Percentiles rank a stretch among this genome's conserved stretches.
These are phyloP conservation scores for Haplosporangium sp. DNA, from an alignment of 371 early-diverging fungal species.

Conservation along the genomic window DNA sequence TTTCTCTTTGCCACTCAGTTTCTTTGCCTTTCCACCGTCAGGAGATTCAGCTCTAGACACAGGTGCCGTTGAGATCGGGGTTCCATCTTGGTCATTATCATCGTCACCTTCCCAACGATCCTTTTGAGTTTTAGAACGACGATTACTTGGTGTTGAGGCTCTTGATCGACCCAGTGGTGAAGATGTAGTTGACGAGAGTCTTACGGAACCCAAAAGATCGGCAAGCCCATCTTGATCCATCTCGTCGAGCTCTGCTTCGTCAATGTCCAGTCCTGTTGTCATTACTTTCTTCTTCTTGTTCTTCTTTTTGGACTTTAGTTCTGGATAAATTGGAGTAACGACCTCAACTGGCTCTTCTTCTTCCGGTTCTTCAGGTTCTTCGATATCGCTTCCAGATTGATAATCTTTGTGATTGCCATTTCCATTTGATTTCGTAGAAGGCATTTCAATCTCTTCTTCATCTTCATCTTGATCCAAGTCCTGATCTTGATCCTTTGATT, in stretches of 20 bases:
- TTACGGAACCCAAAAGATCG: constrained; percentile 42
- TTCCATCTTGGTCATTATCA: constrained; percentile 32
- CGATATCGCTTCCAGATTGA: constrained; percentile 16
- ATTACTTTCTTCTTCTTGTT: constrained; percentile 58
- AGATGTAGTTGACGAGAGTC: constrained; percentile 27
- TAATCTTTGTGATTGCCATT: constrained; percentile 29
- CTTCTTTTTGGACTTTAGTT: constrained; percentile 56
- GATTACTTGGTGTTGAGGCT: constrained; percentile 28
- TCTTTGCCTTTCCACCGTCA: constrained; percentile 61
- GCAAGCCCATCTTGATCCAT: constrained; percentile 49
- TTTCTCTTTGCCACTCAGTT: constrained; percentile 64
- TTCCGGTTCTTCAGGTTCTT: constrained; percentile 10
- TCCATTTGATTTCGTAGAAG: constrained; percentile 15
- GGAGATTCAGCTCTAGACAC: constrained; percentile 62
- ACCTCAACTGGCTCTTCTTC: constrained; percentile 3
- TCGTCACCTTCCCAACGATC: constrained; percentile 25
- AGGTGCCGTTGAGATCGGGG: constrained; percentile 37
- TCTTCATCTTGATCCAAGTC: constrained; percentile 42
- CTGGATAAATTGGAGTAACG: constrained; percentile 27
- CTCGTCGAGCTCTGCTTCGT: constrained; percentile 51
- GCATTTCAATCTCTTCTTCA: constrained; percentile 31
- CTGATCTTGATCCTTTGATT: constrained; percentile 6
- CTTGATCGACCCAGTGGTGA: constrained; percentile 31
- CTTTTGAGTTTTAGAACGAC: constrained; percentile 21
- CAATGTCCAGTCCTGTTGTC: constrained; percentile 38